A percentile compares a stretch with the other conserved stretches of the same genome.
These are phyloP conservation scores for Daldinia grandis DNA, from an alignment of 495 filamentous ascomycete species.

Conservation along the genomic window DNA sequence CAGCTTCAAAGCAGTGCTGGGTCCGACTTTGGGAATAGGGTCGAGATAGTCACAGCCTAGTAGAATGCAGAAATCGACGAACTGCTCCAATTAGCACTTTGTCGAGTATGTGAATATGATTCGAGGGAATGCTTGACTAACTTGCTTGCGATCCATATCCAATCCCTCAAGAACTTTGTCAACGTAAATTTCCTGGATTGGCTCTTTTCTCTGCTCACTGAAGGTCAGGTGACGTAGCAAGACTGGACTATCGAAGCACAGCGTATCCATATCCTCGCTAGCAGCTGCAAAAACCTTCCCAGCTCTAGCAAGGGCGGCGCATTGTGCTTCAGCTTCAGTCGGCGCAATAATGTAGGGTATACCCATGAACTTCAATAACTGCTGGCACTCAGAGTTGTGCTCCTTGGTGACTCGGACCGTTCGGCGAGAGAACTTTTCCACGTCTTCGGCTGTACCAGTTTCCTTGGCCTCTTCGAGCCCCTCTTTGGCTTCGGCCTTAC, in stretches of 20 bases:
- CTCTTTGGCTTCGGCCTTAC: slow-evolving; percentile 88
- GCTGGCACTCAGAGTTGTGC: slow-evolving; percentile 94
- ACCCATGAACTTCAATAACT: slow-evolving; percentile 90
- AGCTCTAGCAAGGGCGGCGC: slow-evolving; percentile 86
- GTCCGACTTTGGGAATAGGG: slow-evolving; percentile 91
- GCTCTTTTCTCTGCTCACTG: slow-evolving; percentile 95
- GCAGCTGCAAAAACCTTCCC: slow-evolving; percentile 97
- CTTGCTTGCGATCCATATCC: slow-evolving; percentile 84
- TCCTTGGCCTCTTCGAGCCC: slow-evolving; percentile 95
- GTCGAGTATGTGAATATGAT: not conserved
- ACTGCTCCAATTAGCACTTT: slow-evolving; percentile 58
- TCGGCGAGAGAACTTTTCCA: slow-evolving; percentile 96
- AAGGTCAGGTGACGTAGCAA: slow-evolving; percentile 93
- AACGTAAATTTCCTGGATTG: slow-evolving; percentile 93
- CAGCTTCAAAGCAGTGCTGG: slow-evolving; percentile 87
- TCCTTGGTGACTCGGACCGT: slow-evolving; percentile 96
- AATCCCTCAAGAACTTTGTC: slow-evolving; percentile 84
- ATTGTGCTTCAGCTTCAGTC: slow-evolving; percentile 97
- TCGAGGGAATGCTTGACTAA: slow-evolving; percentile 42
- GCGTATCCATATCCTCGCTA: slow-evolving; percentile 98
- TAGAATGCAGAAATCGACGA: slow-evolving; percentile 97
- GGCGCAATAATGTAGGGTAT: slow-evolving; percentile 94
- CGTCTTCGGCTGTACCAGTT: slow-evolving; percentile 93
- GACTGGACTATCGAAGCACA: slow-evolving; percentile 94
- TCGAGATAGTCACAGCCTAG: slow-evolving; percentile 98